Evolutionary conservation across 768 basidiomycete genomes (phyloP).

Genomic region (Leccinum uliginosum): DNA sequence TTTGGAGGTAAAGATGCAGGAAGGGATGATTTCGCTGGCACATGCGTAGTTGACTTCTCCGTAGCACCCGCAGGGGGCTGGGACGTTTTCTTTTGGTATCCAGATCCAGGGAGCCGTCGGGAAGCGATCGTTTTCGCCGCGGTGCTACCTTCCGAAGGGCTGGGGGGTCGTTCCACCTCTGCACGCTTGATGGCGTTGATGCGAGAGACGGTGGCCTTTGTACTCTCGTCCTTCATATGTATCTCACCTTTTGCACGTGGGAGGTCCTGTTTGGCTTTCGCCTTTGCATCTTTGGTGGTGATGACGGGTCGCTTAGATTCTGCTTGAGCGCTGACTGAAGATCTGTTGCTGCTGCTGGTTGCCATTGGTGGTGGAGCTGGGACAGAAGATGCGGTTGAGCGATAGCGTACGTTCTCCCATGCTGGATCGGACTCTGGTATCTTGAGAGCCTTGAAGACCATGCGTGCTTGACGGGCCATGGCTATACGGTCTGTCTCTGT

Average conservation of each 20-base stretch:
- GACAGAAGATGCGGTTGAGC: slow-evolving; percentile 15
- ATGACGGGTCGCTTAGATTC: slow-evolving; percentile 44
- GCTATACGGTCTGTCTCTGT: slow-evolving; percentile 42
- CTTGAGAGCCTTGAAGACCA: slow-evolving; percentile 43
- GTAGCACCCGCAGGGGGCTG: slow-evolving; percentile 15
- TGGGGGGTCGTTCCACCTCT: slow-evolving; percentile 20
- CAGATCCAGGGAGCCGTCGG: slow-evolving; percentile 46
- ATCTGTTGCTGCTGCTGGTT: slow-evolving; percentile 18
- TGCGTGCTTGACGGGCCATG: slow-evolving; percentile 52
- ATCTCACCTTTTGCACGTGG: slow-evolving; percentile 34
- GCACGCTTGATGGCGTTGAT: slow-evolving; percentile 29
- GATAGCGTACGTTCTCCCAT: slow-evolving; percentile 54
- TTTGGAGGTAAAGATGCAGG: slow-evolving; percentile 33
- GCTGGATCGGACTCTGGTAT: slow-evolving; percentile 57
- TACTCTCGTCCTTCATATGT: slow-evolving; percentile 35
- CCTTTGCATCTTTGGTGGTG: slow-evolving; percentile 43
- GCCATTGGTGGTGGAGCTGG: slow-evolving; percentile 16
- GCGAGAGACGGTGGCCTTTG: slow-evolving; percentile 28
- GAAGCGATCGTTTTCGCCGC: slow-evolving; percentile 18
- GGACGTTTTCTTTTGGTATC: slow-evolving; percentile 38
- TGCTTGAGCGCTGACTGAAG: slow-evolving; percentile 23
- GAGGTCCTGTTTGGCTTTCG: slow-evolving; percentile 30
- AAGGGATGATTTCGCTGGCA: slow-evolving; percentile 22
- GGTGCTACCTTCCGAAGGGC: slow-evolving; percentile 13
- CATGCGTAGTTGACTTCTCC: slow-evolving; percentile 30